Evolutionary conservation across 495 filamentous ascomycete genomes (phyloP).

Genomic region (Neurospora sp.): DNA sequence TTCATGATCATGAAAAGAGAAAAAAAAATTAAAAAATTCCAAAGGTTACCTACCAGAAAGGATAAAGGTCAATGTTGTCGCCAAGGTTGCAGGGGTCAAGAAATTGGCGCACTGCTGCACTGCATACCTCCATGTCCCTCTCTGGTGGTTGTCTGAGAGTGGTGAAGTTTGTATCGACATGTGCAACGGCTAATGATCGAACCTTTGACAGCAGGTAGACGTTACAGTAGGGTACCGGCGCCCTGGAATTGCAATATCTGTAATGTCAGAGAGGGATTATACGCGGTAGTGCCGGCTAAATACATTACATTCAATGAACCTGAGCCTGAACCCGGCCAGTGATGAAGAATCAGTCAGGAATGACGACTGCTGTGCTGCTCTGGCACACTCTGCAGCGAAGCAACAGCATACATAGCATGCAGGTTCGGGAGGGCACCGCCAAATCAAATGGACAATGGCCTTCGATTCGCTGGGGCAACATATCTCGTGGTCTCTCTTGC

Average conservation of each 20-base stretch:
- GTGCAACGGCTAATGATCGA: not conserved
- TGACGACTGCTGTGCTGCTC: not conserved
- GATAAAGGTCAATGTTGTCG: not conserved
- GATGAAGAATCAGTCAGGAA: not conserved
- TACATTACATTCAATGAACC: not conserved
- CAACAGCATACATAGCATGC: not conserved
- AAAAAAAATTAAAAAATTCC: not conserved
- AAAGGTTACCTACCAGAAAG: not conserved
- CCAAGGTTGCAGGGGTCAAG: not conserved
- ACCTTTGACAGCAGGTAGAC: no score
- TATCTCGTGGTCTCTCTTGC: not conserved
- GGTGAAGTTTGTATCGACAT: not conserved
- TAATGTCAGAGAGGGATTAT: not conserved
- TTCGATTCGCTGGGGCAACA: not conserved
- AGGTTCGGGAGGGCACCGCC: not conserved
- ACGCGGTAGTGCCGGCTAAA: not conserved
- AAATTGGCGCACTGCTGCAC: not conserved
- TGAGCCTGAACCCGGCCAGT: not conserved
- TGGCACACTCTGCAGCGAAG: not conserved
- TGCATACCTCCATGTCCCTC: not conserved
- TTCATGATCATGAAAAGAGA: not conserved
- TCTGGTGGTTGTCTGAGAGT: not conserved
- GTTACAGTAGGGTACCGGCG: not conserved
- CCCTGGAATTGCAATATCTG: not conserved
- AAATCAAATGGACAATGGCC: not conserved